Evolutionary conservation across 208 protist genomes (phyloP).

Genomic region (Trypanosoma cruzi): DNA sequence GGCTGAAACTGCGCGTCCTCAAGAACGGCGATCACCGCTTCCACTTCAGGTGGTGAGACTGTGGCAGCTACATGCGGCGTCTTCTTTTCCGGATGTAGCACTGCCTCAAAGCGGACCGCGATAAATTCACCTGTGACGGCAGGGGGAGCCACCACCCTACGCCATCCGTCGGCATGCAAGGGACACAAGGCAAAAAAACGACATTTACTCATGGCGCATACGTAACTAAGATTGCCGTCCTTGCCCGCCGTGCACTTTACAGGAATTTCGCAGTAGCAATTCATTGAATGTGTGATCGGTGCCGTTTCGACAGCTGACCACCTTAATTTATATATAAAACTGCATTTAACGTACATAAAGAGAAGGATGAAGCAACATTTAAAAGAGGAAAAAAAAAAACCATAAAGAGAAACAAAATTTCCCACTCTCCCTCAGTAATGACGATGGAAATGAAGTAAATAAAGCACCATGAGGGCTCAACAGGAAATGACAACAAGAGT

Average conservation of each 20-base stretch:
- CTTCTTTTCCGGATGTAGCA: conserved; percentile 51
- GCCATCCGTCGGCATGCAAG: conserved; percentile 67
- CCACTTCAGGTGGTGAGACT: conserved; percentile 29
- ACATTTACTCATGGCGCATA: conserved; percentile 56
- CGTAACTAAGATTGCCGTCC: conserved; percentile 60
- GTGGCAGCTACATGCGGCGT: conserved; percentile 31
- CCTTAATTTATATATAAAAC: not conserved
- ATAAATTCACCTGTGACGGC: conserved; percentile 31
- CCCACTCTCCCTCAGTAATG: no score
- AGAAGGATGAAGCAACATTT: not conserved
- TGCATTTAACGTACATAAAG: not conserved
- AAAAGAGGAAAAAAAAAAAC: not conserved
- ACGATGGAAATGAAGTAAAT: not conserved
- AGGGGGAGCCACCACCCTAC: conserved; percentile 44
- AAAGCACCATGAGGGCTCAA: no score
- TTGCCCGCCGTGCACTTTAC: conserved; percentile 46
- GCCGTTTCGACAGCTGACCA: not conserved
- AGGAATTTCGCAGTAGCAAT: conserved; percentile 67
- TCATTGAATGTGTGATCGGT: conserved; percentile 37
- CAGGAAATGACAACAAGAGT: not conserved
- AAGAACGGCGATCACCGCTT: conserved; percentile 37
- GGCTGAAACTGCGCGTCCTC: conserved; percentile 46
- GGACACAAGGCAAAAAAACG: conserved; percentile 60
- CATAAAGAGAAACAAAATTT: not conserved
- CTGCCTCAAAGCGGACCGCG: conserved; percentile 74